A percentile compares a stretch with the other conserved stretches of the same genome.
These are phyloP conservation scores for Calonectria ilicicola DNA, from an alignment of 2,329 filamentous ascomycete genomes.

Conservation along the genomic window DNA sequence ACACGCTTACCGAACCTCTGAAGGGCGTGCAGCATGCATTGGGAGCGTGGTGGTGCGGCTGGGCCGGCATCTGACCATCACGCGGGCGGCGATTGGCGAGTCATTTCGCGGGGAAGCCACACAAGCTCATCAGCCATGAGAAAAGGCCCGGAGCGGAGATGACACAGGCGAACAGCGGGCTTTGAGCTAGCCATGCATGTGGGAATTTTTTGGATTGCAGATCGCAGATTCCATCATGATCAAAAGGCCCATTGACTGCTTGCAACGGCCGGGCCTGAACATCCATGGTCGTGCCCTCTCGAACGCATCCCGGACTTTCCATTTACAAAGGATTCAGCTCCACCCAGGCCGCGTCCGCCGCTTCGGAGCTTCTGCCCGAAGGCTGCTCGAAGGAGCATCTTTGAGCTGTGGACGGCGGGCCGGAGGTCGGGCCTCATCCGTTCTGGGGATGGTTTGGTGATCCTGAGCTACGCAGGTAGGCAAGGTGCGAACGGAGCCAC, in stretches of 20 bases:
- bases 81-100: slow-evolving; percentile 34
- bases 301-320: slow-evolving; percentile 11
- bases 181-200: background rate
- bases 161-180: background rate
- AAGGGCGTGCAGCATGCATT: background rate
- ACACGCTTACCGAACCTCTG: background rate
- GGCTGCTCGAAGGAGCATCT: background rate
- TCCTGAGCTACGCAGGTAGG: background rate
- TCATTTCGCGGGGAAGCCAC: slow-evolving; percentile 22
- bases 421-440: slow-evolving; percentile 6
- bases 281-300: background rate
- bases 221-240: background rate
- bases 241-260: background rate
- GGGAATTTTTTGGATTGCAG: background rate
- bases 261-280: background rate
- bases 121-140: background rate
- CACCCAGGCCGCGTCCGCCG: background rate
- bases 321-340: background rate
- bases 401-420: background rate
- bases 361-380: slow-evolving; percentile 4
- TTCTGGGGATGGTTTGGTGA: slow-evolving; percentile 9
- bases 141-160: background rate
- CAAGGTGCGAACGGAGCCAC: background rate
- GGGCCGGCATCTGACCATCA: slow-evolving; percentile 38
- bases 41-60: slow-evolving; percentile 26